Base-by-base conservation (phyloP, 768 basidiomycete species). In the Hemileccinum impolitum region DNA sequence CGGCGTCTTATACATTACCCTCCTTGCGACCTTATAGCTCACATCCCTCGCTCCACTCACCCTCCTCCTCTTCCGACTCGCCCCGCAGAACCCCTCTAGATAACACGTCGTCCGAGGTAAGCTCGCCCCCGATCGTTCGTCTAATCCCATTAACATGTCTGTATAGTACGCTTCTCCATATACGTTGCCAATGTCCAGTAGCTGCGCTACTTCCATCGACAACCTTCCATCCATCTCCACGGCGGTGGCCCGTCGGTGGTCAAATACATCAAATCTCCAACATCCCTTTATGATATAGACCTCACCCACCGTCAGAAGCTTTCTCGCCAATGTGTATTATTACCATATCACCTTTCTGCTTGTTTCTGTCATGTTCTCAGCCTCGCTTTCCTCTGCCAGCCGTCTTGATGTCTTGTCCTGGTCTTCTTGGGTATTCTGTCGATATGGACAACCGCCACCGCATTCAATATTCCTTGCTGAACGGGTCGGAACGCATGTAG, bases 161-260 rank as follows among this genome's bases (percentile, higher is more conserved):
- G 18, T 6, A 17, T 6, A 67, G 65, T 67, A 65, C 43, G 10
- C 54, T 18, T 36, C 56, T 21, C 17, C 52, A 0, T 69, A 67
- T 39, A 54, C 61, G 18, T 50, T 69, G 2, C 57, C 67, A 19
- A 5, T 56, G 19, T 45, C 61, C 19, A 57, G 54, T 54, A 60
- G 55, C 57, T 69, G 65, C 39, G 51, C 63, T 55, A 55, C 65
- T n/a, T 54, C 65, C 4, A 55, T 67, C 17, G 66, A 67, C 40
- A 67, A 66, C 48, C 61, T 67, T 10, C 65, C 66, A 0, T 57
- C 68, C 40, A 71, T 70, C 42, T 68, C 70, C 3, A 58, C 68
- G 2, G 58, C 68, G 2, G 58, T 72, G 58, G 57, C 62, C n/a
- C 64, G 70, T 34, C 65, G 71, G 17, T 72, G 70, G 70, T 64